These are phyloP conservation scores for Xeromyces bisporus DNA, from an alignment of 495 filamentous ascomycete genomes.

Conservation along the genomic window DNA sequence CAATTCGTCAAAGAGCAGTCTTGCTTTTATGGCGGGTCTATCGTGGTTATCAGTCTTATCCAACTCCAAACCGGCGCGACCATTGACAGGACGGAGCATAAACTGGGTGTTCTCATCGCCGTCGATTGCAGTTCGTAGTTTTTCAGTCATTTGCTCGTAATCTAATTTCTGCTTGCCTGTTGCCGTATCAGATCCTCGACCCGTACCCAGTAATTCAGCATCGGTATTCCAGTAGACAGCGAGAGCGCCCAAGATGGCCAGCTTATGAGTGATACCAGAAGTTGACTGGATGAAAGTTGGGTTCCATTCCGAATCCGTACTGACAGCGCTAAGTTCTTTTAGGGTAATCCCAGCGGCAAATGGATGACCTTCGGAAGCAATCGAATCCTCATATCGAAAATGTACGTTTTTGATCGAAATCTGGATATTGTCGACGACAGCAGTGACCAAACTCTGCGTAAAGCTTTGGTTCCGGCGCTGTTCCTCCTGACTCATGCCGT, in stretches of 20 bases:
- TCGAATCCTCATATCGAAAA: slow-evolving; percentile 92
- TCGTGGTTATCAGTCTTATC: slow-evolving; percentile 76
- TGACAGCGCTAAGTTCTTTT: slow-evolving; percentile 89
- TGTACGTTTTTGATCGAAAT: slow-evolving; percentile 96
- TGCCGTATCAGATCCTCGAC: slow-evolving; percentile 39
- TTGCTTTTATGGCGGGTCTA: slow-evolving; percentile 76
- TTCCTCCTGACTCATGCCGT: slow-evolving; percentile 86
- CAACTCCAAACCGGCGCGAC: slow-evolving; percentile 78
- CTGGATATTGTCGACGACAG: slow-evolving; percentile 94
- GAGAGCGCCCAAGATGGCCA: slow-evolving; percentile 71
- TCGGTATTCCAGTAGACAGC: slow-evolving; percentile 98
- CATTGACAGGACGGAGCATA: slow-evolving; percentile 87
- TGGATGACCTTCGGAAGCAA: slow-evolving; percentile 84
- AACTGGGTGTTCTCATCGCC: slow-evolving; percentile 67
- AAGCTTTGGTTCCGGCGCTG: slow-evolving; percentile 94
- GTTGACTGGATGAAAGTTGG: slow-evolving; percentile 88
- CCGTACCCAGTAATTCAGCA: slow-evolving; percentile 60
- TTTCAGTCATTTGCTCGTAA: slow-evolving; percentile 58
- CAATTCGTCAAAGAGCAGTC: slow-evolving; percentile 84
- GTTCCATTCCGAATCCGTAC: slow-evolving; percentile 83
- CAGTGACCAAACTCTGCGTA: slow-evolving; percentile 81
- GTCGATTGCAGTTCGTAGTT: slow-evolving; percentile 61
- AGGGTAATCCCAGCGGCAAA: slow-evolving; percentile 85
- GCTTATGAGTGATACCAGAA: slow-evolving; percentile 67
- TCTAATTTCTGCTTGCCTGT: slow-evolving; percentile 48